Base-by-base conservation (phyloP, 192 early-diverging fungal species). In the Haplosporangium gracile region DNA sequence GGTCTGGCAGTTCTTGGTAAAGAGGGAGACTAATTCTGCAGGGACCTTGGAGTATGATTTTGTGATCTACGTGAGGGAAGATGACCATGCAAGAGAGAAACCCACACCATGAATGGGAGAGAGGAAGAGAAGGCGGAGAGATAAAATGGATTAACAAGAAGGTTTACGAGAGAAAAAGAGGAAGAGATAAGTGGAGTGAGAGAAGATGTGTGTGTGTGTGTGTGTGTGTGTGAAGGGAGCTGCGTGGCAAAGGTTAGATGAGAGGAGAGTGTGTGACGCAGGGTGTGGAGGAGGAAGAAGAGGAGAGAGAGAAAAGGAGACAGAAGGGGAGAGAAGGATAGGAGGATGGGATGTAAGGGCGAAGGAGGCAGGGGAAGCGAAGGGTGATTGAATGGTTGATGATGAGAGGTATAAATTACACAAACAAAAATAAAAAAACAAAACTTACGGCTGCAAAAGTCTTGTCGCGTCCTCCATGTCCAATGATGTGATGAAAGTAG, bases 391-490 rank as follows among this genome's bases (percentile, higher is more conserved):
- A 26, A 26, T 42, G 49, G 49, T 26, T n/a, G 11, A 39, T 72
- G 70, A 42, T 72, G 22, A n/a, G n/a, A 20, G n/a, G 70, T 38
- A 69, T 8, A n/a, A 69, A 20, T 7, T 34, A 22, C 15, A 36
- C n/a, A 49, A 74, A 55, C 5, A 53, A 74, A 36, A 22, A 7
- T 11, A 22, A 74, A 24, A 39, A 75, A 34, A 36, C 10, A n/a
- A 39, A 63, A 72, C 77, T 78, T 78, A 78, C 77, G 38, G 77
- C 77, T 70, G 77, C 77, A 55, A 78, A 78, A 39, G 77, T 78
- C 69, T 78, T 78, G 77, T 78, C 77, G 68, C 77, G 77, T 53
- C 77, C 77, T 7, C 77, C 77, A n/a, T 78, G 77, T 20, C 77
- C 77, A 32, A 78, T 78, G 69, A 78, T 78, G 51, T 78, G 77